These are phyloP conservation scores for Castanopsis chinensis DNA, from an alignment of 306 rosid genomes.

Conservation along the genomic window DNA sequence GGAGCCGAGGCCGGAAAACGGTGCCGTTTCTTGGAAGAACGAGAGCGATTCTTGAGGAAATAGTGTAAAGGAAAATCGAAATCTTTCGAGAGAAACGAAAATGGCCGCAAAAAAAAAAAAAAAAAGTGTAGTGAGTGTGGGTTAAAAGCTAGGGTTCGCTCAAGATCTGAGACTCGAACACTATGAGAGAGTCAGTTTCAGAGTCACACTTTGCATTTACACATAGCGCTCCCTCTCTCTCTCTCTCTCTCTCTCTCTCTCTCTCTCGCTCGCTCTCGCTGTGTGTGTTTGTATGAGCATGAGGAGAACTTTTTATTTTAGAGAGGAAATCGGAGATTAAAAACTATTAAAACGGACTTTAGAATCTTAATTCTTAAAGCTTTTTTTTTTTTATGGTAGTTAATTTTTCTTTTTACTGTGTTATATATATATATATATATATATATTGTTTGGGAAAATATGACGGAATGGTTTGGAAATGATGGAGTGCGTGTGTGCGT, in stretches of 20 bases:
- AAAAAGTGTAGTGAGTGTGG: background rate
- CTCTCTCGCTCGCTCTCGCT: background rate
- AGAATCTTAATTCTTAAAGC: background rate
- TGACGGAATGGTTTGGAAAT: background rate
- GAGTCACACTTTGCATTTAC: conserved; percentile 11
- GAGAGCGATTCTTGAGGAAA: conserved; percentile 33
- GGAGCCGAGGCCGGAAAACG: background rate
- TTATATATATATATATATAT: background rate
- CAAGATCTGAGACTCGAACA: conserved; percentile 57
- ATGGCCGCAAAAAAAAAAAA: background rate
- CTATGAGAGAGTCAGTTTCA: conserved; percentile 35
- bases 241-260: conserved; percentile 3
- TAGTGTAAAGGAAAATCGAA: background rate
- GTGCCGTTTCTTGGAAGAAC: conserved; percentile 11
- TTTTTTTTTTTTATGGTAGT: background rate
- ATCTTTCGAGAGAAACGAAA: background rate
- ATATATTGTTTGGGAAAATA: background rate
- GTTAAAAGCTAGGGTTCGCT: conserved; percentile 30
- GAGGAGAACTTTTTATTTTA: background rate
- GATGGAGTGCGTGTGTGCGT: background rate
- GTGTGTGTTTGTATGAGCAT: background rate
- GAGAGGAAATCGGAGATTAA: conserved; percentile 3
- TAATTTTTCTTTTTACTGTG: background rate
- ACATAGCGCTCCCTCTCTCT: conserved; percentile 1
- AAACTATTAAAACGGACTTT: background rate